Base-by-base conservation (phyloP, 306 rosid genomes). In the Cicer cuneatum region DNA sequence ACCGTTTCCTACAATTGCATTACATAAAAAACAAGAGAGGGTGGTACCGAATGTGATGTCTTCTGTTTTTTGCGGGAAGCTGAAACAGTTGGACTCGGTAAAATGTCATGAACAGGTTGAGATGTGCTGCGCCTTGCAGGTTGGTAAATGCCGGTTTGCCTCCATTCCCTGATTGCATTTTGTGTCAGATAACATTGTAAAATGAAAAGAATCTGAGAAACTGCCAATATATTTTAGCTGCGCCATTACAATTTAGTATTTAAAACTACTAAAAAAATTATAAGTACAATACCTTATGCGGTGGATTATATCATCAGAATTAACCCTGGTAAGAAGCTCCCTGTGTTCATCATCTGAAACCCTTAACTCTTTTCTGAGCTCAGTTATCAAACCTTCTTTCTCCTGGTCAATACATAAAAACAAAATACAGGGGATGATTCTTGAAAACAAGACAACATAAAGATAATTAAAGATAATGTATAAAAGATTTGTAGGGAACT, bases 271-370 rank as follows among this genome's bases (percentile, higher is more conserved):
- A 54, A 62, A 74, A 71, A 66, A 78, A 43, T 71, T 70, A 57
- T 46, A 74, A 51, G 68, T 62, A 48, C 49, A 72, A 16, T 76
- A 90, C 99, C 99, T 84, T 81, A 95, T 89, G 74, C 87, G 81
- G 76, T 81, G 80, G 53, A 87, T 92, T 77, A 90, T 89, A 49
- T 95, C 99, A 69, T 95, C 99, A 5, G 90, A 81, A 77, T 95
- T 92, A 71, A 92, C 99, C 88, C 87, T 85, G 8, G 88, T 75
- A 47, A 95, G 90, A 78, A 95, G 93, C 49, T 90, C 95, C 81
- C 99, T 83, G 81, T 95, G 99, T 77, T 90, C 98, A 58, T 95
- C 98, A 76, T 95, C 94, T 42, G 99, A 95, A 82, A 95, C 96
- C 86, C 98, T 95, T 84, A 95, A 83, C 82, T 95, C 98, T 84